Base-by-base conservation (phyloP, 306 rosid genomes). In the Castanea mollissima region DNA sequence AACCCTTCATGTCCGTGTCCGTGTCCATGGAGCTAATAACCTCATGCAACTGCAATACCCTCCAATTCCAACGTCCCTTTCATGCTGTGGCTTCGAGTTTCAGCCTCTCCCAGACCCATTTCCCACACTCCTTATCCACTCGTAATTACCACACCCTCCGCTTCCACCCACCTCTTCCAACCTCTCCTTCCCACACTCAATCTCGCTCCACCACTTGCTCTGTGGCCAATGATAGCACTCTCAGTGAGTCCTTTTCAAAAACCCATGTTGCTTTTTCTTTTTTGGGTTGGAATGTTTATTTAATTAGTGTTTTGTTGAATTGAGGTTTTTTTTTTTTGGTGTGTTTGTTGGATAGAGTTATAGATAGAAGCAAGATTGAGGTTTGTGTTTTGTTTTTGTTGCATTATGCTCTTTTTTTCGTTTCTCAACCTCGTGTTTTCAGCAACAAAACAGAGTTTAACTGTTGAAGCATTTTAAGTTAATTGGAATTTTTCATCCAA, bases 171-270 rank as follows among this genome's bases (percentile, higher is more conserved):
- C 69, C 21, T 58, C 82, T 62, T 38, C 4, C 57, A 31, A 52
- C 74, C 69, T 62, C 65, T 51, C 14, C 4, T 10, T 73, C 76
- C 65, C 67, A 18, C 70, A 21, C 65, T 29, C 63, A 59, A 31
- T 80, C 67, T 27, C 72, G 21, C 71, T 34, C 85, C 73, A 6
- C 56, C n/a, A 51, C 76, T 27, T 77, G 89, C 78, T 85, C 86
- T 3, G 32, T 74, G 67, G 44, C 84, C 77, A 81, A 85, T 23
- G 76, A 44, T 54, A 75, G 69, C 31, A 5, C 58, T 79, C 73
- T 89, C 62, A 4, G 94, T 90, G 75, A 76, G 84, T 74, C 70
- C 16, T 49, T 44, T 59, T 32, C 63, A 2, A 35, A 49, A 9
- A 8, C 74, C 58, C 62, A 2, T 1, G 2, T 52, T 6, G 4